Evolutionary conservation across 2,329 filamentous ascomycete genomes (phyloP), one percentile per base, ranked within the genome.

Genomic region (Aspergillus transmontanensis): DNA sequence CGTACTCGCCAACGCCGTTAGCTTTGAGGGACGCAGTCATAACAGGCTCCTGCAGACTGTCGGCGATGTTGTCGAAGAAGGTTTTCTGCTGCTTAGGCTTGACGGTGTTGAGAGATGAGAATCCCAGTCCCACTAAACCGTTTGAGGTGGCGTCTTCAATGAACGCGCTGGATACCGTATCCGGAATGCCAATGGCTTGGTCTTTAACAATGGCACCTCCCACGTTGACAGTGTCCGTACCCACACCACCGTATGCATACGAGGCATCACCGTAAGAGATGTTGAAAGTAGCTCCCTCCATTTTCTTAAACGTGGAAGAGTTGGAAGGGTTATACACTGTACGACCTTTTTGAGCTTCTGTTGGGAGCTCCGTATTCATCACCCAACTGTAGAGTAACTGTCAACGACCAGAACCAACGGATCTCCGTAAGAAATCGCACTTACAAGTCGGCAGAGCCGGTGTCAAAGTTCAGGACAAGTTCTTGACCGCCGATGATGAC

Each of bases 251-350:
- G 19, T 80, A 76, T 12, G 89, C 89, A 59, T 81, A 83, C 21
- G 87, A 90, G 28, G 84, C 83, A 70, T 92, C 90, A 57, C 89
- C 90, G 73, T 93, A 93, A n/a, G 77, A 79, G 74, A 92, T 88
- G 48, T 82, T 80, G 79, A 89, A 93, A 30, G 79, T 83, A 23
- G 82, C 78, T 12, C 84, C 85, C 2, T 79, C 51, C 43, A 86
- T 75, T 5, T 73, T 63, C 68, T 83, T 73, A 74, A 83, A 88
- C 2, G 82, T 83, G 5, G 72, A 76, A 34, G 85, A 87, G 66
- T 85, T 82, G 21, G 75, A 71, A 4, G 85, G 81, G 64, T 88
- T 79, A 73, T 83, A 90, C 48, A 84, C 75, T 9, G 81, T 77
- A 76, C 90, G 90, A 45, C 83, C 82, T 32, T 73, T 71, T 43